Evolutionary conservation across 768 basidiomycete species (phyloP), one percentile per base, ranked within the genome.

Genomic region (Astraeus odoratus): DNA sequence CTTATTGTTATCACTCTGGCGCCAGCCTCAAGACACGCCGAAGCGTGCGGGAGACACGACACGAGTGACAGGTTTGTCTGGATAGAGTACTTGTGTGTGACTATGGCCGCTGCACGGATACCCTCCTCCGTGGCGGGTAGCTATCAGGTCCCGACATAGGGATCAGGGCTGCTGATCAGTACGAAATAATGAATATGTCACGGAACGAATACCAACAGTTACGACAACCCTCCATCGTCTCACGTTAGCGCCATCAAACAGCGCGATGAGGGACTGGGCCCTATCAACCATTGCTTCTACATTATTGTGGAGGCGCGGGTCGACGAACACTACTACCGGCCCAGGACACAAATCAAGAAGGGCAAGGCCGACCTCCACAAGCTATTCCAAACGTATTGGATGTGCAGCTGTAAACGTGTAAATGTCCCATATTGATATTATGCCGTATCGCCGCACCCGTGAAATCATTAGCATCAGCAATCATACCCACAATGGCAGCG

Each of bases 81-180:
- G 24, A 81, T 72, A n/a, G 57, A 55, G 39, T 72, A 52, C 36
- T 54, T 53, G 18, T 58, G 50, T 27, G 64, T 58, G 9, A 81
- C 68, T 40, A 56, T 51, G 20, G 55, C 58, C 0, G 77, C 71
- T 5, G 80, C 80, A 20, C 47, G 42, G 10, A 81, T 67, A 13
- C 81, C 81, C 23, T 64, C 64, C 27, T 73, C 68, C 1, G 80
- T 81, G 5, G 80, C 78, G 24, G 80, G 77, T 30, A 83, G 70
- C 80, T 81, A 25, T 5, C n/a, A n/a, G n/a, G n/a, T n/a, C n/a
- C n/a, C n/a, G n/a, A n/a, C n/a, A n/a, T n/a, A n/a, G n/a, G n/a
- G n/a, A n/a, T n/a, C n/a, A n/a, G n/a, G n/a, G n/a, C n/a, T n/a
- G n/a, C n/a, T n/a, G n/a, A n/a, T n/a, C n/a, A n/a, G n/a, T n/a